A percentile compares a stretch with the other conserved stretches of the same genome.
phyloP scores from a whole-genome alignment of 495 filamentous ascomycete genomes.

The Coniosporium apollinis region DNA sequence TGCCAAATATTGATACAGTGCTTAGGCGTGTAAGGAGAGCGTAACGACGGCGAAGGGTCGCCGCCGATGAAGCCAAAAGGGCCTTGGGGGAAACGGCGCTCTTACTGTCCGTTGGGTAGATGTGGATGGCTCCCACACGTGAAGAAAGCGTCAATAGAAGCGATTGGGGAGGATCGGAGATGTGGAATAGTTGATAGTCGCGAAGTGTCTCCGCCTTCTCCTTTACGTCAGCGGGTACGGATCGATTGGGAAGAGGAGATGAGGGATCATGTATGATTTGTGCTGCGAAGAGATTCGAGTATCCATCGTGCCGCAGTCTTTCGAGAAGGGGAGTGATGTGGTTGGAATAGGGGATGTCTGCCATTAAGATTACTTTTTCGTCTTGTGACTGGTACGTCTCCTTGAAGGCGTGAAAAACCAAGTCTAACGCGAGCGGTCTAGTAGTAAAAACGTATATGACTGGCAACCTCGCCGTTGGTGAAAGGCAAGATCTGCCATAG shows the following conservation, averaged over 20 bases:
- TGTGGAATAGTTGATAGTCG: slow-evolving; percentile 73
- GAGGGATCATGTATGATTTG: slow-evolving; percentile 61
- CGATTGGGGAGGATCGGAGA: slow-evolving; percentile 67
- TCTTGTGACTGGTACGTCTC: slow-evolving; percentile 44
- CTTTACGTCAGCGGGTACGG: slow-evolving; percentile 33
- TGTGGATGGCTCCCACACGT: slow-evolving; percentile 59
- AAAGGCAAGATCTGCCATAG: slow-evolving; percentile 84
- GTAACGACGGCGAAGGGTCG: slow-evolving; percentile 67
- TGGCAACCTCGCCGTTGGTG: slow-evolving; percentile 72
- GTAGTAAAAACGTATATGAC: slow-evolving; percentile 86
- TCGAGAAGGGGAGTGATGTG: slow-evolving; percentile 42
- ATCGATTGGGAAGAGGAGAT: slow-evolving; percentile 72
- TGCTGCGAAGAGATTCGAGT: slow-evolving; percentile 50
- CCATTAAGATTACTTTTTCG: slow-evolving; percentile 62
- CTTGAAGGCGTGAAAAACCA: slow-evolving; percentile 45
- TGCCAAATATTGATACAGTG: slow-evolving; percentile 73
- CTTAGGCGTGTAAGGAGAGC: slow-evolving; percentile 65
- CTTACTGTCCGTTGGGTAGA: slow-evolving; percentile 35
- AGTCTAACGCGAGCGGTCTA: slow-evolving; percentile 41
- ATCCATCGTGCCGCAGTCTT: slow-evolving; percentile 41
- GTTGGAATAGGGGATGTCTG: slow-evolving; percentile 70
- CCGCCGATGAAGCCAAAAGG: slow-evolving; percentile 34
- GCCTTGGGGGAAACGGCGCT: slow-evolving; percentile 15
- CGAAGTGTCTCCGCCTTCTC: slow-evolving; percentile 36
- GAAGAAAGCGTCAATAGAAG: slow-evolving; percentile 78